Percentiles rank a stretch among this genome's conserved stretches.
These are phyloP conservation scores for Fusarium humuli DNA, from an alignment of 2,329 filamentous ascomycete genomes.

Conservation along the genomic window DNA sequence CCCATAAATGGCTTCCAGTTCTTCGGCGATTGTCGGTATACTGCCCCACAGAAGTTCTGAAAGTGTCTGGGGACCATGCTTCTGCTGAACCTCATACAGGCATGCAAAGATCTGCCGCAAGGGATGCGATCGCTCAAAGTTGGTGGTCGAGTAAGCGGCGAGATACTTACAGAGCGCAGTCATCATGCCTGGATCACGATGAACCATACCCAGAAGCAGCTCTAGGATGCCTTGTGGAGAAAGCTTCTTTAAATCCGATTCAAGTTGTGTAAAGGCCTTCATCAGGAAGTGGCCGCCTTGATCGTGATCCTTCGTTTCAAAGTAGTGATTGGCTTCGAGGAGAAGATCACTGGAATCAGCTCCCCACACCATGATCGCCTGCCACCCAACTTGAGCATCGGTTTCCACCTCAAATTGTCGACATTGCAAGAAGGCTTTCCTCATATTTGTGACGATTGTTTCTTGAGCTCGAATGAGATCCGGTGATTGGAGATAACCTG, in stretches of 20 bases:
- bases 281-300: constrained; percentile 56
- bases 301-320: constrained; percentile 56
- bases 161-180: constrained; percentile 60
- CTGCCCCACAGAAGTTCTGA: constrained; percentile 58
- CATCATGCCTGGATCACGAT: constrained; percentile 58
- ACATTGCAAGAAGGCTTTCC: constrained; percentile 59
- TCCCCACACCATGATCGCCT: constrained; percentile 58
- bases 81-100: constrained; percentile 59
- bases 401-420: constrained; percentile 57
- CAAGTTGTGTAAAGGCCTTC: constrained; percentile 58
- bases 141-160: constrained; percentile 57
- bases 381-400: constrained; percentile 54
- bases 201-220: constrained; percentile 58
- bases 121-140: constrained; percentile 57
- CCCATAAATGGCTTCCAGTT: constrained; percentile 59
- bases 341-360: constrained; percentile 58
- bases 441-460: constrained; percentile 57
- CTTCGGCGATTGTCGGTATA: constrained; percentile 57
- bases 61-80: constrained; percentile 56
- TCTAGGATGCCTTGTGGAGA: constrained; percentile 59
- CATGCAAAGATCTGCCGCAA: constrained; percentile 58
- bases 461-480: constrained; percentile 59
- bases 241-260: constrained; percentile 57
- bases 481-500: constrained; percentile 56
- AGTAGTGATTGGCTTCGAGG: constrained; percentile 58